A percentile compares a stretch with the other conserved stretches of the same genome.
phyloP scores from a whole-genome alignment of 257 asterid genomes.

The Orobanche coerulescens region DNA sequence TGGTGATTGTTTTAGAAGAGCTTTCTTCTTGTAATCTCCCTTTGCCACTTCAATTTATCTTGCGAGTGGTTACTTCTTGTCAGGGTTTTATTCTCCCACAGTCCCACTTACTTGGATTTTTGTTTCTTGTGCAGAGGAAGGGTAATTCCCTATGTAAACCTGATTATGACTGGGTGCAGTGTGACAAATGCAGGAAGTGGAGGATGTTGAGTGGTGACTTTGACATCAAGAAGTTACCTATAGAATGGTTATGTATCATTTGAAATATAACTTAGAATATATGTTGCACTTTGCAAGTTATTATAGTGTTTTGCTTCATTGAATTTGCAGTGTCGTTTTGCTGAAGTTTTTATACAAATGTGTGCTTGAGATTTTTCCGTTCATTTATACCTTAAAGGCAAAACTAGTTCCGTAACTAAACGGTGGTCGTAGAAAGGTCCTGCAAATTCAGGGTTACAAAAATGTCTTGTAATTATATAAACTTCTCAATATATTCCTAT shows the following conservation, averaged over 20 bases:
- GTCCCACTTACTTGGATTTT: constrained; percentile 16
- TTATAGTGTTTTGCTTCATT: not conserved
- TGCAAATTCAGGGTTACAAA: no score
- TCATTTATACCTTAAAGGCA: not conserved
- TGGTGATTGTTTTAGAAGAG: not conserved
- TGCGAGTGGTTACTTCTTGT: not conserved
- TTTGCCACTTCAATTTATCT: not conserved
- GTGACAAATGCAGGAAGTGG: constrained; percentile 88
- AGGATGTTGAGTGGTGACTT: constrained; percentile 48
- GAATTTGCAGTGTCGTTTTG: not conserved
- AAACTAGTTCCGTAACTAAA: no score
- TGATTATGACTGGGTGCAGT: constrained; percentile 81
- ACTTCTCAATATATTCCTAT: no score
- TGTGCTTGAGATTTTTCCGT: not conserved
- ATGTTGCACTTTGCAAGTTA: not conserved
- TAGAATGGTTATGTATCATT: constrained; percentile 44
- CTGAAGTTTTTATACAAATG: not conserved
- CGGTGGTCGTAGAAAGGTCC: no score
- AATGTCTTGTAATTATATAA: no score
- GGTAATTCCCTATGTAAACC: constrained; percentile 42
- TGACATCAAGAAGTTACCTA: constrained; percentile 46
- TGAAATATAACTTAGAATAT: not conserved
- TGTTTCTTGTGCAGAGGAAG: constrained; percentile 36
- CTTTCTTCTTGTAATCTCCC: not conserved
- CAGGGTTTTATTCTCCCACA: constrained; percentile 6